Evolutionary conservation across 805 yeast species (phyloP), one percentile per base, ranked within the genome.

Genomic region (Candida maesae): DNA sequence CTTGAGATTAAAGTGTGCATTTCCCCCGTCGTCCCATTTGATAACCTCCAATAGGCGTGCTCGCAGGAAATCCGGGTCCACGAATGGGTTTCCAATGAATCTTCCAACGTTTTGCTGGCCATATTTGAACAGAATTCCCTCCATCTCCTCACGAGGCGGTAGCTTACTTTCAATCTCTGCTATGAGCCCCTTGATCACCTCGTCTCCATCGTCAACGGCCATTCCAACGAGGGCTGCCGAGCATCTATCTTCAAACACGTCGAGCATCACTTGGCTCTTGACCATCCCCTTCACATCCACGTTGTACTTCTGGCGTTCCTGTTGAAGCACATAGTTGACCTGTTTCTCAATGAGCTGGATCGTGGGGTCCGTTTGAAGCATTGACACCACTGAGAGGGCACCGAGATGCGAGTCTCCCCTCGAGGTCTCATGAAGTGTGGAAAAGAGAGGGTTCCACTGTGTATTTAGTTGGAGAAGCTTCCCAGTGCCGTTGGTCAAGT

Each of bases 181-280:
- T 5, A 43, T 4, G 8, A 43, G 17, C 7, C 33, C 40, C 3
- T 6, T 13, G 27, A 43, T 43, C 18, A 36, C 26, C 17, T 11
- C 33, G 20, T 43, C 46, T 3, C 41, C 45, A 13, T 42, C 45
- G 4, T 20, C n/a, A 5, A 37, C 33, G 3, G 19, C 25, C n/a
- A 20, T 12, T 2, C 43, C 43, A 4, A 29, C 16, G 2, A 31
- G n/a, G 1, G 35, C 27, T 11, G 46, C 42, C 6, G 16, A 15
- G 14, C 38, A 33, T 19, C 42, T 17, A 16, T 42, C 42, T 35
- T 42, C 42, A 27, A 38, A 42, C 6, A 32, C 35, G 18, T 36
- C 39, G 12, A 42, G 35, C 42, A 38, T 38, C 21, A 41, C 38
- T 23, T 41, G 45, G 36, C 35, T 35, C 21, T 19, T 13, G 13